phyloP scores from a whole-genome alignment of 495 filamentous ascomycete species.

The Penicillium arizonense region DNA sequence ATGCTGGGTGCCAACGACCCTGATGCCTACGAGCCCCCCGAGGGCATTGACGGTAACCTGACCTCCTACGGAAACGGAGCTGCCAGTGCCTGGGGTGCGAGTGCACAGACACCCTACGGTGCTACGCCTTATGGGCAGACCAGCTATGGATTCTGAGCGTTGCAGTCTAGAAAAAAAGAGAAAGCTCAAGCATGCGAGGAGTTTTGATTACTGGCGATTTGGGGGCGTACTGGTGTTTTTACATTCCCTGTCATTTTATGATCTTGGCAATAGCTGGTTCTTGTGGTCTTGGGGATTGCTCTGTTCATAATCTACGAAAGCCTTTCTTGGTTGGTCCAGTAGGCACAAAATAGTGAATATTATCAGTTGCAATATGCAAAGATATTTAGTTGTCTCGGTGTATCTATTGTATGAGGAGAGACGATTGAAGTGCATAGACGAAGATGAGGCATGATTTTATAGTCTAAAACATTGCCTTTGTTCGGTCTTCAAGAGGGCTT shows the following conservation, averaged over 20 bases:
- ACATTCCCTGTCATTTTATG: slow-evolving; percentile 12
- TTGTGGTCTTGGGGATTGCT: slow-evolving; percentile 5
- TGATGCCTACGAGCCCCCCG: slow-evolving; percentile 56
- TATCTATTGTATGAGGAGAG: too few species aligned
- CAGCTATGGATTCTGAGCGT: slow-evolving; percentile 46
- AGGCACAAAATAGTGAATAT: slow-evolving; percentile 1
- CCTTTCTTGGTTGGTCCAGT: background rate
- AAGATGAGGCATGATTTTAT: too few species aligned
- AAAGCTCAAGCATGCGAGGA: slow-evolving; percentile 25
- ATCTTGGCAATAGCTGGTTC: slow-evolving; percentile 3
- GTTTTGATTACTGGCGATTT: slow-evolving; percentile 19
- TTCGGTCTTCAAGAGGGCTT: too few species aligned
- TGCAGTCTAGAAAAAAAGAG: slow-evolving; percentile 4
- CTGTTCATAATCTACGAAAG: slow-evolving; percentile 11
- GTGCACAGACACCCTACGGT: slow-evolving; percentile 59
- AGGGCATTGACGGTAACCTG: slow-evolving; percentile 67
- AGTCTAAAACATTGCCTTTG: too few species aligned
- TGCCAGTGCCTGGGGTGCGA: slow-evolving; percentile 63
- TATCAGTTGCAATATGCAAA: background rate
- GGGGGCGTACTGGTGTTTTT: slow-evolving; percentile 27
- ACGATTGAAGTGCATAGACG: too few species aligned
- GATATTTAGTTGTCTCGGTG: background rate
- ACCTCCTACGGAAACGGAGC: slow-evolving; percentile 68
- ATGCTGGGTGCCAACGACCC: slow-evolving; percentile 64
- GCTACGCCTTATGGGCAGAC: slow-evolving; percentile 70